phyloP scores from a whole-genome alignment of 805 yeast species.

The Zygosaccharomyces pseudorouxii region DNA sequence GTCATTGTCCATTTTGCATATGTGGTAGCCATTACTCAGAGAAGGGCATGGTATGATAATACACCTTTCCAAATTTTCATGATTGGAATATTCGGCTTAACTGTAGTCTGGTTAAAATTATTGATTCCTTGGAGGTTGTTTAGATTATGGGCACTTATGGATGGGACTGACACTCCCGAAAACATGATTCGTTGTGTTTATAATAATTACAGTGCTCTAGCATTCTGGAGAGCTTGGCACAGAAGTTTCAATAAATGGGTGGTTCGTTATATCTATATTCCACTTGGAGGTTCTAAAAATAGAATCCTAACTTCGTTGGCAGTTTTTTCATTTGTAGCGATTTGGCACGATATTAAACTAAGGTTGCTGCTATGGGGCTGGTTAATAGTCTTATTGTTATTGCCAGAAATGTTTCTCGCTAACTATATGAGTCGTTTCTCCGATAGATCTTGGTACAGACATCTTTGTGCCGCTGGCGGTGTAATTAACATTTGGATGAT shows the following conservation, averaged over 20 bases:
- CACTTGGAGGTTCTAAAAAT: slow-evolving; percentile 77
- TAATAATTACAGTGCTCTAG: slow-evolving; percentile 85
- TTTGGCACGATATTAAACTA: slow-evolving; percentile 97
- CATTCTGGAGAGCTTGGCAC: slow-evolving; percentile 99
- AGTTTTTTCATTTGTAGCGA: slow-evolving; percentile 91
- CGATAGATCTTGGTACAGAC: slow-evolving; percentile 65
- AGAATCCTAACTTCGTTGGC: slow-evolving; percentile 72
- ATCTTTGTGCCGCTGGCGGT: slow-evolving; percentile 81
- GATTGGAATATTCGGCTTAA: slow-evolving; percentile 88
- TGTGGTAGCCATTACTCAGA: slow-evolving; percentile 87
- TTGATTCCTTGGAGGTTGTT: slow-evolving; percentile 95
- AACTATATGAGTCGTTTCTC: slow-evolving; percentile 38
- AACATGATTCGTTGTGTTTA: slow-evolving; percentile 96
- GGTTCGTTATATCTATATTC: slow-evolving; percentile 81
- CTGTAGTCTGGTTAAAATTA: slow-evolving; percentile 87
- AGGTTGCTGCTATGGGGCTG: slow-evolving; percentile 92
- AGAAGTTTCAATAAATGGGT: slow-evolving; percentile 90
- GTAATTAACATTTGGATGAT: slow-evolving; percentile 91
- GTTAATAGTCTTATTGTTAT: slow-evolving; percentile 77
- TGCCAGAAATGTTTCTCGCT: slow-evolving; percentile 78
- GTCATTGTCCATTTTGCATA: slow-evolving; percentile 79
- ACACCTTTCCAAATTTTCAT: slow-evolving; percentile 90
- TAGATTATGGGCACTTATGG: slow-evolving; percentile 88
- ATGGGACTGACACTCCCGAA: slow-evolving; percentile 94
- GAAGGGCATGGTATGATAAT: slow-evolving; percentile 84